These are phyloP conservation scores for Saitozyma podzolica DNA, from an alignment of 768 basidiomycete species.

Conservation along the genomic window DNA sequence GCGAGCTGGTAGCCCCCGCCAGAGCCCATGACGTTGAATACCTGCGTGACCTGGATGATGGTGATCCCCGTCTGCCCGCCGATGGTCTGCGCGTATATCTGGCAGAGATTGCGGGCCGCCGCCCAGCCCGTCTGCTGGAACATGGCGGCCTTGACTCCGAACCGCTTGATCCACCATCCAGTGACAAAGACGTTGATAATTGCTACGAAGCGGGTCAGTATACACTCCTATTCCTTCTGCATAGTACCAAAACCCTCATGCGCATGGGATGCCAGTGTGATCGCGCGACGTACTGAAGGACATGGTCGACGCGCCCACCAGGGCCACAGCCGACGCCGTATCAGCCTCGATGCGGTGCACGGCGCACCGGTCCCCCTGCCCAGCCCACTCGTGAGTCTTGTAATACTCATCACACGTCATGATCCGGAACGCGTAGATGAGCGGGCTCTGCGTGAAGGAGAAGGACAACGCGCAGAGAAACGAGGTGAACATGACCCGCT, in stretches of 20 bases:
- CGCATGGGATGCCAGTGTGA: background rate
- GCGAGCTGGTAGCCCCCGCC: conserved; percentile 48
- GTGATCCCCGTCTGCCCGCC: conserved; percentile 30
- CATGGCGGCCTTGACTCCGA: conserved; percentile 40
- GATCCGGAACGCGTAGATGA: conserved; percentile 39
- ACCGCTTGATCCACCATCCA: conserved; percentile 33
- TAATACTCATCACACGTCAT: conserved; percentile 47
- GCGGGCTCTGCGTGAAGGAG: conserved; percentile 38
- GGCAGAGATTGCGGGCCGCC: conserved; percentile 36
- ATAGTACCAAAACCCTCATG: background rate
- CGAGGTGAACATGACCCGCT: conserved; percentile 30
- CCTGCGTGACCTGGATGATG: conserved; percentile 43
- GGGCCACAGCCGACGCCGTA: conserved; percentile 28
- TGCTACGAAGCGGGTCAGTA: conserved; percentile 5
- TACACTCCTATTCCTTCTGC: background rate
- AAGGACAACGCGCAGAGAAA: conserved; percentile 32
- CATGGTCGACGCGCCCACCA: conserved; percentile 35
- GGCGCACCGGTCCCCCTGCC: conserved; percentile 36
- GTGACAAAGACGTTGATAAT: conserved; percentile 48
- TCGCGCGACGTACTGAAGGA: background rate
- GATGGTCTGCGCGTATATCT: conserved; percentile 31
- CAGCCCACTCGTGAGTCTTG: conserved; percentile 14
- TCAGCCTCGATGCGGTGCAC: conserved; percentile 30
- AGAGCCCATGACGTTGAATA: conserved; percentile 47
- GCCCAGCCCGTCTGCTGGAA: conserved; percentile 45